Evolutionary conservation across 345 rosid genomes (phyloP).

Genomic region (Laguncularia racemosa): DNA sequence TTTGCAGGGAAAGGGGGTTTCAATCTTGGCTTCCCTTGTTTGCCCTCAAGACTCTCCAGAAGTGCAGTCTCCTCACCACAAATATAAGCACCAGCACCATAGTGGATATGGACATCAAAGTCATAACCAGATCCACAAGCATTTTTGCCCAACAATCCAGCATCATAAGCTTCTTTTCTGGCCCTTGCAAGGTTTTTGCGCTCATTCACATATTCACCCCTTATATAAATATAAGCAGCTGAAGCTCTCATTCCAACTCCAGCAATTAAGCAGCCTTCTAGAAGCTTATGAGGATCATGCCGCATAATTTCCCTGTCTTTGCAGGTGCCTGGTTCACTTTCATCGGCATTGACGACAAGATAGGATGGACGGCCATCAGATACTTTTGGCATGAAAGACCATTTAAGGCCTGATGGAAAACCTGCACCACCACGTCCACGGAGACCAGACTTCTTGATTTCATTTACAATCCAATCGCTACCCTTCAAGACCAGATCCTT

Average conservation of each 20-base stretch:
- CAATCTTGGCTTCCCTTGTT: conserved; percentile 95
- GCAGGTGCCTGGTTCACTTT: conserved; percentile 99
- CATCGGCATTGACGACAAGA: conserved; percentile 97
- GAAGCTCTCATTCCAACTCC: conserved; percentile 98
- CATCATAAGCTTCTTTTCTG: conserved; percentile 83
- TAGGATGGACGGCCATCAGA: conserved; percentile 98
- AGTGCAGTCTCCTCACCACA: conserved; percentile 99
- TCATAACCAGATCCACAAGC: conserved; percentile 98
- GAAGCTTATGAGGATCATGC: conserved; percentile 92
- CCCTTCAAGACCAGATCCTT: conserved; percentile 95
- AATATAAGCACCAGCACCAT: conserved; percentile 96
- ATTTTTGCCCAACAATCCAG: conserved; percentile 90
- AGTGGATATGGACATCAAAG: conserved; percentile 94
- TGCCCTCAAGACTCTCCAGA: conserved; percentile 94
- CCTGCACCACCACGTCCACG: conserved; percentile 99
- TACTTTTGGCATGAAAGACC: conserved; percentile 99
- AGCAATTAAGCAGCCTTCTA: conserved; percentile 97
- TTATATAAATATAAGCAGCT: conserved; percentile 92
- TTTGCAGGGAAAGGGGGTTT: conserved; percentile 99
- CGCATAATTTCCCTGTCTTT: conserved; percentile 98
- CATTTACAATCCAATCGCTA: conserved; percentile 96
- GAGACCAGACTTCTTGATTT: conserved; percentile 89
- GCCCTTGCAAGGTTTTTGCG: conserved; percentile 73
- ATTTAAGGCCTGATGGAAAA: conserved; percentile 94
- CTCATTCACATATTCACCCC: conserved; percentile 97